Conservation (phyloP, 2,329 filamentous ascomycete species). For the Dryadomyces quercus-mongolicae region DNA sequence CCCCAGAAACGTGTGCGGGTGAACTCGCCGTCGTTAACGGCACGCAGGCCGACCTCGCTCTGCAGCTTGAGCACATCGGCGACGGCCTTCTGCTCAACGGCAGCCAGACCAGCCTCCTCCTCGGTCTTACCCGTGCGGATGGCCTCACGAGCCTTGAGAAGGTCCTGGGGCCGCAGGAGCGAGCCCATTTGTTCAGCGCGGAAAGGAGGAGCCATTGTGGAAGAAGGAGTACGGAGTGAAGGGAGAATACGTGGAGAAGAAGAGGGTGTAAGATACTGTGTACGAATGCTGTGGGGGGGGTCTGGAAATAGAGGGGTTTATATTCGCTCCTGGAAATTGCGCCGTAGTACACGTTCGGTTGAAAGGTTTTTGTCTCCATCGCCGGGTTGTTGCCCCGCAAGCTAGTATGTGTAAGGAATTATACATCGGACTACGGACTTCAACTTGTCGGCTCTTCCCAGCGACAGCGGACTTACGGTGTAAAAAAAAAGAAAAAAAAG, state of each 20-base stretch:
- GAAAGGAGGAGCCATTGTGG: slow-evolving; percentile 20
- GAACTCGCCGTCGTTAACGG: slow-evolving; percentile 62
- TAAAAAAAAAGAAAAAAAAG: no score
- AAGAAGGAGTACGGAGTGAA: background rate
- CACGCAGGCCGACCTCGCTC: slow-evolving; percentile 52
- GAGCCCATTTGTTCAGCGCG: slow-evolving; percentile 25
- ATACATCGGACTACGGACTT: no score
- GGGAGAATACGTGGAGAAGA: background rate
- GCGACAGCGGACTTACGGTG: no score
- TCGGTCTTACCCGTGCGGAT: slow-evolving; percentile 42
- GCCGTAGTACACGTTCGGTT: background rate
- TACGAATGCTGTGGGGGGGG: no score
- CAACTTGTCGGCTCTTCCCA: no score
- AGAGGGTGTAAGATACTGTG: no score
- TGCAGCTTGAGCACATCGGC: slow-evolving; percentile 57
- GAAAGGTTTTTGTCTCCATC: background rate
- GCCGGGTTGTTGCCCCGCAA: background rate
- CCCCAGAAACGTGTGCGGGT: slow-evolving; percentile 40
- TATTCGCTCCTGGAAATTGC: background rate
- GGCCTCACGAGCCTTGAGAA: slow-evolving; percentile 36
- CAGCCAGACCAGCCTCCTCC: slow-evolving; percentile 41
- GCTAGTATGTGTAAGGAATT: background rate
- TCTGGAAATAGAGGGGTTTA: no score
- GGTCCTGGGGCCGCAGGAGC: slow-evolving; percentile 20
- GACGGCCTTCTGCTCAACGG: slow-evolving; percentile 53